phyloP scores from a whole-genome alignment of 164 flowering plant species.

The Sedum album region DNA sequence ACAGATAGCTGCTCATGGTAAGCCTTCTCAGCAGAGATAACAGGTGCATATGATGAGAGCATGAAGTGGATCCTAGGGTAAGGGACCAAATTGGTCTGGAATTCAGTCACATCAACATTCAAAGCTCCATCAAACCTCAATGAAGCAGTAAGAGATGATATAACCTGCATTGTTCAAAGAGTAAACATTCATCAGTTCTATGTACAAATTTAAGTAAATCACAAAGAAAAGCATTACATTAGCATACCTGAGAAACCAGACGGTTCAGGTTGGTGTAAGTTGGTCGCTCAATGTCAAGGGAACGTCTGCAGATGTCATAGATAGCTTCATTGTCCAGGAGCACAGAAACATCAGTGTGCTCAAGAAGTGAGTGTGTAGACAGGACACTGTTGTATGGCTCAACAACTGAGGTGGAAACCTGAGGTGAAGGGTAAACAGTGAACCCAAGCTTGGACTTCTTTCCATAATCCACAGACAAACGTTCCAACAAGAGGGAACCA shows the following conservation, averaged over 20 bases:
- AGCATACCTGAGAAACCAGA: constrained; percentile 43
- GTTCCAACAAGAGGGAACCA: constrained; percentile 40
- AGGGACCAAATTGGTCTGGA: constrained; percentile 66
- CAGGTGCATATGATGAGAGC: constrained; percentile 66
- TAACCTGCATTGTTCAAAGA: constrained; percentile 28
- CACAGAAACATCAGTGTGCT: constrained; percentile 38
- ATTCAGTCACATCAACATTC: constrained; percentile 60
- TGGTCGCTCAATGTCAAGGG: constrained; percentile 50
- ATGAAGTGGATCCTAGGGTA: constrained; percentile 65
- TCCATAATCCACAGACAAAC: constrained; percentile 43
- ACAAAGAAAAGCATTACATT: too few species aligned
- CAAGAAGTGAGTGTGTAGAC: constrained; percentile 37
- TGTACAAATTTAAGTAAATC: not conserved
- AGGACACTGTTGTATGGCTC: constrained; percentile 46
- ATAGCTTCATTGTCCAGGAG: constrained; percentile 40
- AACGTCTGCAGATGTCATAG: constrained; percentile 40
- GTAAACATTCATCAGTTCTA: not conserved
- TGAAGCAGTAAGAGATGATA: constrained; percentile 61
- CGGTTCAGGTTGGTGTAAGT: constrained; percentile 63
- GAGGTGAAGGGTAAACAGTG: constrained; percentile 49
- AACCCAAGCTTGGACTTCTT: constrained; percentile 37
- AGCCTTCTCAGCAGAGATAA: constrained; percentile 61
- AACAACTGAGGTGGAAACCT: constrained; percentile 47
- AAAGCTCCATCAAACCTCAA: constrained; percentile 62
- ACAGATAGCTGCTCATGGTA: constrained; percentile 67